phyloP scores from a whole-genome alignment of 2,329 filamentous ascomycete genomes.

The Penicillium freii region DNA sequence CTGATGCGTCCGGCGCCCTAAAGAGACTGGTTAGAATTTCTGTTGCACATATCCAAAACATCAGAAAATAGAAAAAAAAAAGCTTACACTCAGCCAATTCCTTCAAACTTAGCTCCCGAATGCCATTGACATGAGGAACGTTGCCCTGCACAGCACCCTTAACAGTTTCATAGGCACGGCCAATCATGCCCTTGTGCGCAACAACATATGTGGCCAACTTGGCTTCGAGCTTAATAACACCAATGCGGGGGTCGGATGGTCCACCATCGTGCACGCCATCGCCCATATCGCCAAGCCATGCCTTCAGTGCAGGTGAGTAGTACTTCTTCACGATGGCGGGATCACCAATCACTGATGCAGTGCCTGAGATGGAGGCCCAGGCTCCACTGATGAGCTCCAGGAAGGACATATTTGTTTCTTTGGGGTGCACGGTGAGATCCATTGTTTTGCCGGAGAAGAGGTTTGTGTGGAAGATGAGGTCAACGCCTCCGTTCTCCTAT shows the following conservation, averaged over 20 bases:
- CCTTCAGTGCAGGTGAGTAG: conserved; percentile 71
- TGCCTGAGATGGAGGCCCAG: conserved; percentile 84
- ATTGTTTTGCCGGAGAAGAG: conserved; percentile 85
- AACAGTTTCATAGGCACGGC: conserved; percentile 67
- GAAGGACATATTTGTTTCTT: conserved; percentile 77
- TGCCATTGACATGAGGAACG: conserved; percentile 68
- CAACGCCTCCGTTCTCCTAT: conserved; percentile 73
- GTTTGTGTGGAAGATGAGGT: conserved; percentile 89
- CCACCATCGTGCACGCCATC: conserved; percentile 82
- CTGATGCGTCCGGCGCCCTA: conserved; percentile 34
- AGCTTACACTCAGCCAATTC: conserved; percentile 64
- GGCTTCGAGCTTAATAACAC: conserved; percentile 73
- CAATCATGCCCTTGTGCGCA: conserved; percentile 60
- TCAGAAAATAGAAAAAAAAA: conserved; percentile 7
- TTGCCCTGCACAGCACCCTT: conserved; percentile 73
- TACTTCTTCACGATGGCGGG: conserved; percentile 67
- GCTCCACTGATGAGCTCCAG: conserved; percentile 68
- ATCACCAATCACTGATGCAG: conserved; percentile 67
- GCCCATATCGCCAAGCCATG: conserved; percentile 81
- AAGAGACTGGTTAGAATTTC: conserved; percentile 5
- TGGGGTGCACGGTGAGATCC: conserved; percentile 68
- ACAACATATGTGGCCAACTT: conserved; percentile 71
- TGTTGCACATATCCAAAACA: neutral
- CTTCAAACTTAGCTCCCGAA: conserved; percentile 67
- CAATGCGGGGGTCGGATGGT: conserved; percentile 76